Evolutionary conservation across 1,284 basidiomycete species (phyloP).

Genomic region (Coniferiporia weirii): DNA sequence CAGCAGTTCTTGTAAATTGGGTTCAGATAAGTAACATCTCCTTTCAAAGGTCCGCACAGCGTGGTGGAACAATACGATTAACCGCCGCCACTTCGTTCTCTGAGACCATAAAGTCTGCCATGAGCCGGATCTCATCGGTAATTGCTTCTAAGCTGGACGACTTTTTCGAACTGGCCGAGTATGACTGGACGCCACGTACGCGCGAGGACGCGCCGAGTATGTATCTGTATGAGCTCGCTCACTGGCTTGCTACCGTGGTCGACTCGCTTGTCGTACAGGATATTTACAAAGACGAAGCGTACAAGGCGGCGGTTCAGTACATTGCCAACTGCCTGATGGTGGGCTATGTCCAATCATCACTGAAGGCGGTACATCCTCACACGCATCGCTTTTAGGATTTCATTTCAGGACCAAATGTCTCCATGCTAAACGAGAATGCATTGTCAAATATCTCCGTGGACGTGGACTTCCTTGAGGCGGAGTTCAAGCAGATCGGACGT

Average conservation of each 20-base stretch:
- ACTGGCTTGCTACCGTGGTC: conserved; percentile 95
- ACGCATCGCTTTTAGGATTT: conserved; percentile 54
- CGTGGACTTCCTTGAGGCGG: conserved; percentile 79
- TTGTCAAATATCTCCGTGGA: conserved; percentile 80
- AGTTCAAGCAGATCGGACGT: conserved; percentile 70
- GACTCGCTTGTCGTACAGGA: conserved; percentile 88
- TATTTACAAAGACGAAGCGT: conserved; percentile 82
- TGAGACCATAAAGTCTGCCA: conserved; percentile 63
- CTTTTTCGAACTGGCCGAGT: conserved; percentile 92
- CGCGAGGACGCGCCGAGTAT: conserved; percentile 77
- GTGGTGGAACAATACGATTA: conserved; percentile 76
- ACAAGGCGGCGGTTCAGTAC: conserved; percentile 79
- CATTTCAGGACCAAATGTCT: conserved; percentile 71
- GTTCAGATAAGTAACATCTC: neutral
- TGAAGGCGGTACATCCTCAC: neutral
- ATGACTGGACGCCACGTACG: conserved; percentile 80
- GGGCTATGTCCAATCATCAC: neutral
- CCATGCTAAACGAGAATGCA: conserved; percentile 83
- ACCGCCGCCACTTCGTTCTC: conserved; percentile 66
- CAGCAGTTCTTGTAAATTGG: conserved; percentile 8
- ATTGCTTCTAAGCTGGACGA: conserved; percentile 94
- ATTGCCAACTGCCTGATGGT: conserved; percentile 88
- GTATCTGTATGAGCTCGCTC: conserved; percentile 92
- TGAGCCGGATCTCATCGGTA: conserved; percentile 74
- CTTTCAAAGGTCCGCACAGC: conserved; percentile 62